Evolutionary conservation across 1,139 yeast species (phyloP), one percentile per base, ranked within the genome.

Genomic region (Blastobotrys capitulatus): DNA sequence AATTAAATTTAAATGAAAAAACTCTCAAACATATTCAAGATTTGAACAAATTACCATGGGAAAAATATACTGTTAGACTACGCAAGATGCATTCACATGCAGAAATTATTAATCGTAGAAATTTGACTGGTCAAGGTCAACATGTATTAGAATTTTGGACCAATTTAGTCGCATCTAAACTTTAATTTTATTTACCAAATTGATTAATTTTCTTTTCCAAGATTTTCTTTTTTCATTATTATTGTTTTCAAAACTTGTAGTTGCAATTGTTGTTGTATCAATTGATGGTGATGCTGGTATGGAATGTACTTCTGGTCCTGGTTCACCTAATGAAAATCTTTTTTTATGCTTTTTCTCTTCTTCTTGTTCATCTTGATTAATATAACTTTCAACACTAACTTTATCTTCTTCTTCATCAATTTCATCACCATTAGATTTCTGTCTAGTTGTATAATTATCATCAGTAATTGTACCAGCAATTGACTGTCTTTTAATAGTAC

Each of bases 81-180:
- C 74, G 83, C 44, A 80, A 92, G 3, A 75, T 75, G 54, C 77
- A 81, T 46, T 78, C 95, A 0, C 96, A 87, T 61, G 88, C 95
- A 1, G 95, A 90, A 8, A 83, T 87, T 2, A 66, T 67, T n/a
- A 64, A 67, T 44, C 57, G 71, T 6, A 54, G 63, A 26, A 49
- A 58, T 35, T 50, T 54, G 39, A 57, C 61, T 1, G 65, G 65
- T 10, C 69, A 66, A 50, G 72, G 72, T 9, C 56, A 57, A 29
- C 52, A 49, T 36, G 44, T 67, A 16, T 40, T 64, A 35, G 54
- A 54, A 27, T 57, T 56, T 50, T 66, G 60, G 60, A 60, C 50
- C 10, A 48, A 50, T 15, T 31, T 49, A 6, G 50, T 59, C 49
- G 39, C 29, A n/a, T 47, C 49, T 43, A 47, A 47, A 39, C 18